A percentile compares a stretch with the other conserved stretches of the same genome.
These are phyloP conservation scores for Solanum piurae DNA, from an alignment of 257 asterid species.

Conservation along the genomic window DNA sequence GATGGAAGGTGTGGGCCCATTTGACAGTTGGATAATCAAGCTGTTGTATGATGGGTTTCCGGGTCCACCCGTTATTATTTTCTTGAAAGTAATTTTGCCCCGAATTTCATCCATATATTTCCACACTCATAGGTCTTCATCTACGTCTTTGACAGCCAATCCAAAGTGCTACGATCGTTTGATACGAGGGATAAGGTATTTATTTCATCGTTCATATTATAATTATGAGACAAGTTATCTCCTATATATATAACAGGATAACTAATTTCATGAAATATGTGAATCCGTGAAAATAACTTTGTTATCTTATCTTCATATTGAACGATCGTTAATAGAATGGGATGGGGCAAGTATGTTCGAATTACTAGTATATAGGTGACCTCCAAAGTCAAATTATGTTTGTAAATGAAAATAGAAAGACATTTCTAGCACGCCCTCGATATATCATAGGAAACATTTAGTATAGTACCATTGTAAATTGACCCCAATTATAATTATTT, in stretches of 20 bases:
- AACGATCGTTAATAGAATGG: neutral
- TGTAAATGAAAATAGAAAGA: neutral
- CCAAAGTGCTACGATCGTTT: neutral
- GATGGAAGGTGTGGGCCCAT: conserved; percentile 9
- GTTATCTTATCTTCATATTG: neutral
- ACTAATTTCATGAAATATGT: no score
- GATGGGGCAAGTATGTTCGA: neutral
- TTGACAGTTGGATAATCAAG: conserved; percentile 5
- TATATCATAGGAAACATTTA: neutral
- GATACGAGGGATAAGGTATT: no score
- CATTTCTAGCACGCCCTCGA: neutral
- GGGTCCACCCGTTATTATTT: conserved; percentile 13
- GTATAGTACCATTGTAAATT: neutral
- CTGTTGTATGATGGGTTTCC: conserved; percentile 8
- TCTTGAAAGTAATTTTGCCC: neutral
- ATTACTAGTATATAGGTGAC: neutral
- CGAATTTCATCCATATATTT: neutral
- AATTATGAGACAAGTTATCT: no score
- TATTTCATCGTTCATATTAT: no score
- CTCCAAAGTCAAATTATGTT: neutral
- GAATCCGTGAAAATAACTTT: fast-evolving
- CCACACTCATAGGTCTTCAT: neutral
- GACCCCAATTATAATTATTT: neutral
- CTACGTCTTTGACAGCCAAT: neutral
- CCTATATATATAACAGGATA: fast-evolving